phyloP scores from a whole-genome alignment of 345 rosid genomes.

The Erucastrum elatum region DNA sequence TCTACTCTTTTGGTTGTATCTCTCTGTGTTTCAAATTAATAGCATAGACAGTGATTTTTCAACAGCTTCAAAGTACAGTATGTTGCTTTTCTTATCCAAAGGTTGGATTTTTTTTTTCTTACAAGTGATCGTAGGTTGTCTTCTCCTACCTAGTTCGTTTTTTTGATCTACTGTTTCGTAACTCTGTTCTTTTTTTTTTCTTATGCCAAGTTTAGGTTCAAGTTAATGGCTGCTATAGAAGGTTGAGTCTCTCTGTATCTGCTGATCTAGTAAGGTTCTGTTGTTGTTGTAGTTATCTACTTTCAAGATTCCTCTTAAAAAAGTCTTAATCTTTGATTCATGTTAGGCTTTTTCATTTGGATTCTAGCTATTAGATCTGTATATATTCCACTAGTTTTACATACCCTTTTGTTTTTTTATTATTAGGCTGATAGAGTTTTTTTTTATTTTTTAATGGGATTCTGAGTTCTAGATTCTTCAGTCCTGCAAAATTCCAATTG shows the following conservation, averaged over 20 bases:
- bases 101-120: not conserved
- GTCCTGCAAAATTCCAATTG: constrained; percentile 34
- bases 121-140: not conserved
- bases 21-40: constrained; percentile 10
- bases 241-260: constrained; percentile 20
- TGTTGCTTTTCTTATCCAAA: constrained; percentile 16
- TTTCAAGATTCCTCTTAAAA: constrained; percentile 16
- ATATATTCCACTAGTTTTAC: constrained; percentile 22
- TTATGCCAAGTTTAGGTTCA: not conserved
- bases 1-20: constrained; percentile 26
- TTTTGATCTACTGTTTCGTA: not conserved
- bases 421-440: constrained; percentile 23
- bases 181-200: not conserved
- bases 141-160: not conserved
- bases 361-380: constrained; percentile 34
- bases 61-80: not conserved
- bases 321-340: constrained; percentile 30
- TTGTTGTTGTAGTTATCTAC: not conserved
- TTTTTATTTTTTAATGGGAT: not conserved
- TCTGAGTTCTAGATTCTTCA: constrained; percentile 30
- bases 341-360: constrained; percentile 20
- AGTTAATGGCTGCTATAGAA: constrained; percentile 26
- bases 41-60: constrained; percentile 32
- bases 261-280: constrained; percentile 31
- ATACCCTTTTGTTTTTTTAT: not conserved